Percentiles rank a stretch among this genome's conserved stretches.
Conservation (phyloP, 2,329 filamentous ascomycete species). For the Phaeomoniella chlamydospora region DNA sequence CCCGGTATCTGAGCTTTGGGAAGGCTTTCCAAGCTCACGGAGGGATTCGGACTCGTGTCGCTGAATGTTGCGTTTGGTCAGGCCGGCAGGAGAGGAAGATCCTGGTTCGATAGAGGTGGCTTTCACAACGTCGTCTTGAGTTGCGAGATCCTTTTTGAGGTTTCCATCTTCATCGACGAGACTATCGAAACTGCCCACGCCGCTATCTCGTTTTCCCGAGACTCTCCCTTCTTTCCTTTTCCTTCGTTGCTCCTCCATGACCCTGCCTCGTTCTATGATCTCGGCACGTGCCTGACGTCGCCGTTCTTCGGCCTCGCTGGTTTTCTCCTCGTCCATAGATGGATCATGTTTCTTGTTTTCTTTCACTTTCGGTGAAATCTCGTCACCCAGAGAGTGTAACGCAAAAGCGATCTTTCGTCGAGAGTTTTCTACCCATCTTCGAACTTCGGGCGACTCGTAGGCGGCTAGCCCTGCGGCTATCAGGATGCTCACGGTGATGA, state of each 20-base stretch:
- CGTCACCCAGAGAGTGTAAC: constrained; percentile 44
- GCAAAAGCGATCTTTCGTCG: constrained; percentile 46
- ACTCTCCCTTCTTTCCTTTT: constrained; percentile 8
- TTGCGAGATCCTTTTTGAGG: constrained; percentile 8
- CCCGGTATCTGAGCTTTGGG: neutral
- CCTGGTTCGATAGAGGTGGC: no score
- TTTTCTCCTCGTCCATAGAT: constrained; percentile 31
- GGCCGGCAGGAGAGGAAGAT: neutral
- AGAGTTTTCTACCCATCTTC: constrained; percentile 47
- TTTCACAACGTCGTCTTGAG: no score
- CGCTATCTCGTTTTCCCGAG: constrained; percentile 5
- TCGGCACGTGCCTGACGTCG: constrained; percentile 28
- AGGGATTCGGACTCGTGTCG: constrained; percentile 5
- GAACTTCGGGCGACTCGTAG: constrained; percentile 48
- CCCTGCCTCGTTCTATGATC: constrained; percentile 24
- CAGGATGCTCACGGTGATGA: constrained; percentile 46
- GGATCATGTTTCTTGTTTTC: constrained; percentile 21
- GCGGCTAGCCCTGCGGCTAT: constrained; percentile 49
- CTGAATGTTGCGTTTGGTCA: neutral
- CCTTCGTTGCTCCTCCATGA: constrained; percentile 23
- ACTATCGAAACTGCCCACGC: constrained; percentile 23
- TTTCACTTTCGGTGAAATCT: constrained; percentile 32
- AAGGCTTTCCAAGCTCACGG: constrained; percentile 8
- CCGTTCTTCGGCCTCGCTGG: constrained; percentile 27
- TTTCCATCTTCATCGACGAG: constrained; percentile 28